Conservation (phyloP, 179 eudicot genomes). For the Beta macrorhiza region DNA sequence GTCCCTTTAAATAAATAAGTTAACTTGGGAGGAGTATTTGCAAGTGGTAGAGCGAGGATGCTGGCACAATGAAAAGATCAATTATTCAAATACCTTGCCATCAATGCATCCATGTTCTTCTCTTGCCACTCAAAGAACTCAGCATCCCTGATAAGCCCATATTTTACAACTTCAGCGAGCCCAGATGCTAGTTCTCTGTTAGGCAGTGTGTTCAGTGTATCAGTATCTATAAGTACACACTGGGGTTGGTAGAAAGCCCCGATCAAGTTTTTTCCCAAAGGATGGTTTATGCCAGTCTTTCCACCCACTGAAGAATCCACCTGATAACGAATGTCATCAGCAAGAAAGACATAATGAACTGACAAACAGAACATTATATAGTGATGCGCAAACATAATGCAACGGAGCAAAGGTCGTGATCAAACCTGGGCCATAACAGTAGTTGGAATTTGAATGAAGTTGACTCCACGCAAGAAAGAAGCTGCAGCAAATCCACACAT, state of each 20-base stretch:
- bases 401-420: slow-evolving; percentile 4
- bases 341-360: slow-evolving; percentile 5
- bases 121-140: slow-evolving; percentile 97
- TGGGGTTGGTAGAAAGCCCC: slow-evolving; percentile 99
- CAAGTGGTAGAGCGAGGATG: background rate
- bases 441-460: slow-evolving; percentile 96
- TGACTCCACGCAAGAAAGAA: slow-evolving; percentile 87
- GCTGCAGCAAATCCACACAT: slow-evolving; percentile 99
- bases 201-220: slow-evolving; percentile 83
- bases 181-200: slow-evolving; percentile 96
- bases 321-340: slow-evolving; percentile 37
- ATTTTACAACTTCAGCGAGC: slow-evolving; percentile 88
- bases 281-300: slow-evolving; percentile 95
- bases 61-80: background rate
- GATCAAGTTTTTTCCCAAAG: slow-evolving; percentile 82
- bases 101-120: slow-evolving; percentile 71
- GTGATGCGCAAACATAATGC: background rate
- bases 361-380: background rate
- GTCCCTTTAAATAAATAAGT: background rate
- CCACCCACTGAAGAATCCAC: slow-evolving; percentile 99
- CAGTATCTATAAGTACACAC: slow-evolving; percentile 88
- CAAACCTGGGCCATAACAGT: slow-evolving; percentile 98
- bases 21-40: background rate
- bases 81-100: slow-evolving; percentile 60
- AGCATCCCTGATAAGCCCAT: slow-evolving; percentile 91